Base-by-base conservation (phyloP, 345 rosid species). In the Syzygium jambos region DNA sequence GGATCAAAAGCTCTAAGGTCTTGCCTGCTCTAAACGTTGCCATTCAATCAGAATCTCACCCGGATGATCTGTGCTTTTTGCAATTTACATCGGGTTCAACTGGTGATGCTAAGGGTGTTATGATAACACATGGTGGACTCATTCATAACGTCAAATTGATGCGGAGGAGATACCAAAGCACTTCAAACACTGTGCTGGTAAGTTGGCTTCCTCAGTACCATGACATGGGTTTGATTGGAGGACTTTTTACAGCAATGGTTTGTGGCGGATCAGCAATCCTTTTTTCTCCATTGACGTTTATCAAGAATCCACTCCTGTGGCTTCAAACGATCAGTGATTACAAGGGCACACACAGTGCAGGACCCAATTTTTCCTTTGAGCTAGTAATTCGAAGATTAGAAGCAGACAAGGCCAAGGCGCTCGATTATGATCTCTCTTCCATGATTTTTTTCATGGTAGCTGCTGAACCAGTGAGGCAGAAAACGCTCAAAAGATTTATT, bases 171-270 rank as follows among this genome's bases (percentile, higher is more conserved):
- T 95, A 95, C 85, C 92, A 52, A 88, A 93, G 95, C 92, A 93
- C 93, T 87, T 95, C 97, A 52, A 91, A 92, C 82, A 94, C 95
- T n/a, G 92, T 94, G 46, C 86, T 91, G 9, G 91, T 94, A 57
- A 93, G 95, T 86, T 95, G 97, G 97, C 95, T 95, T 88, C 97
- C 97, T 53, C 97, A 95, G 65, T 95, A 95, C 89, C 97, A 95
- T 89, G 95, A 94, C 89, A 94, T 95, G 95, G 97, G 97, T 65
- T 89, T 95, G 61, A 94, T 95, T 86, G 97, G 97, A 82, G 97
- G 97, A 77, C 91, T 95, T 85, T 93, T 95, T 87, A 93, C 94
- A 27, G 93, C 97, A 51, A 78, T 95, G 89, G 95, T 94, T 53
- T 91, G 95, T 78, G 97, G 97, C 51, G 95, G 97, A 87, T 52